A percentile compares a stretch with the other conserved stretches of the same genome.
Evolutionary conservation across 768 basidiomycete genomes (phyloP).

Genomic region (Leccinum olivaceopallidum): DNA sequence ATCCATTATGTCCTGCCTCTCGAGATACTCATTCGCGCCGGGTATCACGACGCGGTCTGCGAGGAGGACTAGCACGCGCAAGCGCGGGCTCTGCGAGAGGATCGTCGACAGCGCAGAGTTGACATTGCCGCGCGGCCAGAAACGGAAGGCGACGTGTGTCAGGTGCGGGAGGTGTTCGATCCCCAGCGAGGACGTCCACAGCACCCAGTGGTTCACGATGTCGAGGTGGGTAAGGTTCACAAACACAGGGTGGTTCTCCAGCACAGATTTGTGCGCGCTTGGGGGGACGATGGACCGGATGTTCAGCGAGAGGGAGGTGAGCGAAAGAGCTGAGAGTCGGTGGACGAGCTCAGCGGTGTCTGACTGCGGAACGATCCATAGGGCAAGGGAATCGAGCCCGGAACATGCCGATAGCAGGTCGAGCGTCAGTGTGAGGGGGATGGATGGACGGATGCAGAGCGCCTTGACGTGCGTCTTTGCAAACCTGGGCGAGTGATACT

Average conservation of each 20-base stretch:
- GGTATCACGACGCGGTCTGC: slow-evolving; percentile 8
- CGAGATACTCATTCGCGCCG: slow-evolving; percentile 7
- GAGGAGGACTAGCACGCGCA: slow-evolving; percentile 15
- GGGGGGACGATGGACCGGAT: slow-evolving; percentile 5
- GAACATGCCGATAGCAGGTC: slow-evolving; percentile 14
- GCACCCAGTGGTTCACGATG: slow-evolving; percentile 20
- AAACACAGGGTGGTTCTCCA: slow-evolving; percentile 15
- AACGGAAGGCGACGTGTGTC: slow-evolving; percentile 17
- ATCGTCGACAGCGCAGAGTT: slow-evolving; percentile 6
- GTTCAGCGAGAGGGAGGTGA: slow-evolving; percentile 20
- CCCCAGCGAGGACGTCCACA: slow-evolving; percentile 20
- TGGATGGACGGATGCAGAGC: slow-evolving; percentile 18
- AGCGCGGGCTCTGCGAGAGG: neutral
- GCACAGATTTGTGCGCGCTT: neutral
- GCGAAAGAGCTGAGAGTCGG: slow-evolving; percentile 13
- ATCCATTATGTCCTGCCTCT: slow-evolving; percentile 12
- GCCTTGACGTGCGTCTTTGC: slow-evolving; percentile 12
- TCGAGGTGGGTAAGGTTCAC: slow-evolving; percentile 20
- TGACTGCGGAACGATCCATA: slow-evolving; percentile 15
- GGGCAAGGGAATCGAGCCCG: slow-evolving; percentile 15
- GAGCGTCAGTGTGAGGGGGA: slow-evolving; percentile 4
- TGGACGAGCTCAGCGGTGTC: neutral
- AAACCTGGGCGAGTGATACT: slow-evolving; percentile 11
- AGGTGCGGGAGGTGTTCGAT: slow-evolving; percentile 16
- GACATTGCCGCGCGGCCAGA: slow-evolving; percentile 18